phyloP scores from a whole-genome alignment of 352 stramenopile genomes.

The Phytophthora citrophthora region DNA sequence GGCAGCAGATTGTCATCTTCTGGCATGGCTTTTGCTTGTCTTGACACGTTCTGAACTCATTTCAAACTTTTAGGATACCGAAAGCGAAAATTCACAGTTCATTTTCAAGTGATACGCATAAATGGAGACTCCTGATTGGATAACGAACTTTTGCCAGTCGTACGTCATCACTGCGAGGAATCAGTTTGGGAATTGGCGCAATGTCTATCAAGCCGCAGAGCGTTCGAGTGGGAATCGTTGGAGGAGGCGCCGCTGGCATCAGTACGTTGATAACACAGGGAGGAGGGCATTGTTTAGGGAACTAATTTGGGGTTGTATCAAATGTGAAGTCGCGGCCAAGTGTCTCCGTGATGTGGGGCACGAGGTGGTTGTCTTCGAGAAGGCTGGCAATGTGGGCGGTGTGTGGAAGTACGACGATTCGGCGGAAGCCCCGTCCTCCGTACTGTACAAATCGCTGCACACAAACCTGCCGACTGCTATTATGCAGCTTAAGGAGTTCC shows the following conservation, averaged over 20 bases:
- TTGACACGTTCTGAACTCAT: slow-evolving; percentile 28
- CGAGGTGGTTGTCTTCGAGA: slow-evolving; percentile 78
- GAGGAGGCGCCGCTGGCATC: slow-evolving; percentile 74
- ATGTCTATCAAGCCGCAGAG: slow-evolving; percentile 26
- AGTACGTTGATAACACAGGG: slow-evolving; percentile 47
- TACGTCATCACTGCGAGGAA: background rate
- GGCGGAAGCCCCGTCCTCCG: slow-evolving; percentile 44
- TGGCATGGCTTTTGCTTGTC: slow-evolving; percentile 14
- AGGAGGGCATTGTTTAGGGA: background rate
- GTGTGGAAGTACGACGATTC: slow-evolving; percentile 83
- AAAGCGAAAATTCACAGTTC: background rate
- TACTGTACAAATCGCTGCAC: slow-evolving; percentile 84
- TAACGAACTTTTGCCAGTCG: slow-evolving; percentile 7
- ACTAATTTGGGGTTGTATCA: background rate
- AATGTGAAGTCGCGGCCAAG: slow-evolving; percentile 68
- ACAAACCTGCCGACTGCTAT: slow-evolving; percentile 82
- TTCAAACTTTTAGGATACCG: background rate
- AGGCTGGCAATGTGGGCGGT: slow-evolving; percentile 59
- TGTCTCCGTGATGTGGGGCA: slow-evolving; percentile 70
- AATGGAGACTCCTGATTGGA: slow-evolving; percentile 20
- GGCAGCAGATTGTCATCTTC: slow-evolving; percentile 24
- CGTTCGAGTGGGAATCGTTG: slow-evolving; percentile 71
- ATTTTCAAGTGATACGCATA: too few species aligned
- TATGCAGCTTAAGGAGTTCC: slow-evolving; percentile 79
- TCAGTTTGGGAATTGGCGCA: slow-evolving; percentile 18